Percentiles rank a stretch among this genome's conserved stretches.
phyloP scores from a whole-genome alignment of 2,329 filamentous ascomycete species.

The Aureobasidium mangrovei region DNA sequence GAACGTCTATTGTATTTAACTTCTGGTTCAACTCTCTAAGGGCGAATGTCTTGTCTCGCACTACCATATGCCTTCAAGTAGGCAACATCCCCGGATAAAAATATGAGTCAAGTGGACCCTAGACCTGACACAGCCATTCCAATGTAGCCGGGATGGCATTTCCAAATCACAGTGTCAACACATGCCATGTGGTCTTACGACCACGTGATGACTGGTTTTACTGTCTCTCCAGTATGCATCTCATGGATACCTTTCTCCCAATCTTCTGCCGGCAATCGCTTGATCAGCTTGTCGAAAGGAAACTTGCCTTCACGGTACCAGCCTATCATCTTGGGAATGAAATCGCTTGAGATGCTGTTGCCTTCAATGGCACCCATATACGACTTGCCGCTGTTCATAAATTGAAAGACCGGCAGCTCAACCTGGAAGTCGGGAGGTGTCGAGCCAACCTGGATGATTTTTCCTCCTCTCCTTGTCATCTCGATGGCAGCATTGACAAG shows the following conservation, averaged over 20 bases:
- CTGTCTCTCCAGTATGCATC: constrained; percentile 28
- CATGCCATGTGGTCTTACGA: not conserved
- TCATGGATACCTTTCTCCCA: constrained; percentile 34
- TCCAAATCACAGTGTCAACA: not conserved
- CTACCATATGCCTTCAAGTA: no score
- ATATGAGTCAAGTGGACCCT: no score
- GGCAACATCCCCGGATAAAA: no score
- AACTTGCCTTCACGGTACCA: constrained; percentile 42
- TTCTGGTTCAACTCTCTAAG: no score
- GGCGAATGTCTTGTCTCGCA: no score
- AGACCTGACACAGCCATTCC: no score
- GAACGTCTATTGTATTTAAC: no score
- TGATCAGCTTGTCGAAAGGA: constrained; percentile 39
- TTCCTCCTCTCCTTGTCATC: constrained; percentile 37
- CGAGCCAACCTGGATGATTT: constrained; percentile 43
- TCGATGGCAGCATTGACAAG: constrained; percentile 37
- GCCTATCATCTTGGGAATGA: constrained; percentile 40
- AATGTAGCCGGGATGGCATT: no score
- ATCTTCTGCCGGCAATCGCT: constrained; percentile 36
- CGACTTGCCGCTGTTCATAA: constrained; percentile 41
- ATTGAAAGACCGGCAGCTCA: constrained; percentile 35
- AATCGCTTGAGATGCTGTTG: constrained; percentile 34
- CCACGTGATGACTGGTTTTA: constrained; percentile 17
- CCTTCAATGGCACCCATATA: constrained; percentile 43
- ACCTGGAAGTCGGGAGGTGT: constrained; percentile 37